A percentile compares a stretch with the other conserved stretches of the same genome.
phyloP scores from a whole-genome alignment of 352 stramenopile species.

The Phytophthora meadii region DNA sequence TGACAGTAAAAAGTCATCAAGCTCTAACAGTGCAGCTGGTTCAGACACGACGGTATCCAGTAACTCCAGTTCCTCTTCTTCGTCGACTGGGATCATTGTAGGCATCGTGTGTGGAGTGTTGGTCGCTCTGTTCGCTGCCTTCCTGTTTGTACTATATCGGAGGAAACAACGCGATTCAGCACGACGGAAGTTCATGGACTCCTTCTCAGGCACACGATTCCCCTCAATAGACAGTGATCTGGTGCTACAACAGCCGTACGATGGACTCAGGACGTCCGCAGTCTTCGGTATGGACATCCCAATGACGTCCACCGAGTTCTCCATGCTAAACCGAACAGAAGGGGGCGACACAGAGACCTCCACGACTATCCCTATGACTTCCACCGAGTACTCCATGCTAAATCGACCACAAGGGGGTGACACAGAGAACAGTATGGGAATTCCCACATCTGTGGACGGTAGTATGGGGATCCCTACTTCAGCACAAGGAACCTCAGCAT shows the following conservation, averaged over 20 bases:
- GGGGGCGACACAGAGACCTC: conserved; percentile 3
- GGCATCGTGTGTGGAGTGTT: conserved; percentile 30
- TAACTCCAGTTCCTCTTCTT: conserved; percentile 16
- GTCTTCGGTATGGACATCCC: conserved; percentile 24
- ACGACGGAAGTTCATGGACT: conserved; percentile 14
- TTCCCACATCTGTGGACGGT: conserved; percentile 20
- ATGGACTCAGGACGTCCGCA: conserved; percentile 20
- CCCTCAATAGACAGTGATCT: conserved; percentile 32
- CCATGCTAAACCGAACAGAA: conserved; percentile 22
- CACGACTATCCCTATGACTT: conserved; percentile 24
- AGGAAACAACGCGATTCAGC: conserved; percentile 14
- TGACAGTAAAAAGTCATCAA: conserved; percentile 4
- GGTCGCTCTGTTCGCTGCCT: conserved; percentile 13
- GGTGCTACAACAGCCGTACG: conserved; percentile 26
- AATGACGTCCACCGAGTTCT: conserved; percentile 33
- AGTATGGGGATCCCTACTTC: conserved; percentile 28
- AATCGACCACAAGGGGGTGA: conserved; percentile 16
- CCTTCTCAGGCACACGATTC: conserved; percentile 24
- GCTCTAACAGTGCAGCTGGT: conserved; percentile 7
- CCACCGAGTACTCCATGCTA: conserved; percentile 25
- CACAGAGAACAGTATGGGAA: conserved; percentile 20
- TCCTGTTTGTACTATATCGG: conserved; percentile 27
- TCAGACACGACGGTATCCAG: conserved; percentile 14
- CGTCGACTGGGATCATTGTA: conserved; percentile 28
- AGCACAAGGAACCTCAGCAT: conserved; percentile 6